phyloP scores from a whole-genome alignment of 1,284 basidiomycete species.

The Trametes pubescens region DNA sequence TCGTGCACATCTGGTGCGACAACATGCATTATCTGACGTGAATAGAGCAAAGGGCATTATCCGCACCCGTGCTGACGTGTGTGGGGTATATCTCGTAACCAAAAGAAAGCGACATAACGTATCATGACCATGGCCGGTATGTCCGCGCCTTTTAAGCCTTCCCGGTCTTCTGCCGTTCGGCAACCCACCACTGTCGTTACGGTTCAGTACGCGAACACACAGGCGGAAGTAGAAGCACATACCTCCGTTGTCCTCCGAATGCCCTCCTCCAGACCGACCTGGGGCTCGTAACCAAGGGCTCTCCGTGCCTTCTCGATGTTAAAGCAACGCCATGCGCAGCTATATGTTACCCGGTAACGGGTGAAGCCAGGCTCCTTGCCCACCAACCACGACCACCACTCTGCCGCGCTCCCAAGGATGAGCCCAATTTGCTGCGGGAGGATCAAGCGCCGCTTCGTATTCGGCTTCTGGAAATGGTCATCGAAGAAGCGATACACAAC shows the following conservation, averaged over 20 bases:
- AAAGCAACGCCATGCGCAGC: constrained; percentile 83
- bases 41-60: constrained; percentile 23
- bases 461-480: constrained; percentile 45
- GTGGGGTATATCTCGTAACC: constrained; percentile 29
- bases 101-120: constrained; percentile 18
- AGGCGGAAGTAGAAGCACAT: constrained; percentile 34
- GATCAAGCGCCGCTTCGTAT: constrained; percentile 45
- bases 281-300: constrained; percentile 92
- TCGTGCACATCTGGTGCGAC: too few species aligned
- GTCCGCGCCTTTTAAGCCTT: constrained; percentile 34
- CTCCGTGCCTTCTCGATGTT: constrained; percentile 96
- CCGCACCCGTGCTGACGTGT: constrained; percentile 8
- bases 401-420: constrained; percentile 74
- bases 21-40: neutral
- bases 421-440: constrained; percentile 77
- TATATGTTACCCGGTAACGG: constrained; percentile 84
- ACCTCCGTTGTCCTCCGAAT: constrained; percentile 82
- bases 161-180: constrained; percentile 31
- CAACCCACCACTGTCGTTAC: constrained; percentile 33
- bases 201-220: neutral
- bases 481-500: constrained; percentile 87
- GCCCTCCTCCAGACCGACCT: constrained; percentile 91
- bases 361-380: constrained; percentile 93
- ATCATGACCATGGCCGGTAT: constrained; percentile 21
- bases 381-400: constrained; percentile 78